A percentile compares a stretch with the other conserved stretches of the same genome.
phyloP scores from a whole-genome alignment of 768 basidiomycete genomes.

The Collybiopsis luxurians region DNA sequence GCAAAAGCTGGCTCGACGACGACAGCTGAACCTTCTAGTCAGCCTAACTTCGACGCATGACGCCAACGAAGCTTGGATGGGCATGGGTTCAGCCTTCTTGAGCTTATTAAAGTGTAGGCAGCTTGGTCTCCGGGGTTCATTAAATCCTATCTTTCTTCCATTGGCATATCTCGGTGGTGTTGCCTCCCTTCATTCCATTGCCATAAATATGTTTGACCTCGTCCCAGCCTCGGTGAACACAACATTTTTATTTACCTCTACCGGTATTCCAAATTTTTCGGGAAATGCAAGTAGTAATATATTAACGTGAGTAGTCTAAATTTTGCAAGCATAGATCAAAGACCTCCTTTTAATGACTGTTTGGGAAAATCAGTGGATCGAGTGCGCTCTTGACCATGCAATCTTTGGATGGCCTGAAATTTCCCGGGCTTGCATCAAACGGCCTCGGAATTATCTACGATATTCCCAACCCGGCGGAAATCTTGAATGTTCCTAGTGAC shows the following conservation, averaged over 20 bases:
- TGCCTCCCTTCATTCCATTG: conserved; percentile 1
- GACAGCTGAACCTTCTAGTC: background rate
- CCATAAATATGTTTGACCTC: background rate
- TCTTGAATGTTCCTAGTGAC: background rate
- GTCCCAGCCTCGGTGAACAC: background rate
- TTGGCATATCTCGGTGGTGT: background rate
- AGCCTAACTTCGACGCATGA: conserved; percentile 6
- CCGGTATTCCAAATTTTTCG: conserved; percentile 1
- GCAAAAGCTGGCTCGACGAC: conserved; percentile 3
- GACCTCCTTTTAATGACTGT: background rate
- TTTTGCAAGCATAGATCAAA: too few species aligned
- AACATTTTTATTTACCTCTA: background rate
- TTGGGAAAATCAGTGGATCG: background rate
- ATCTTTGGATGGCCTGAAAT: background rate
- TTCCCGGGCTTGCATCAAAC: conserved; percentile 1
- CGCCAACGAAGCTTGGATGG: conserved; percentile 1
- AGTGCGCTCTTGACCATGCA: conserved; percentile 3
- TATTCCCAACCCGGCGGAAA: background rate
- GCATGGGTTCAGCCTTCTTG: background rate
- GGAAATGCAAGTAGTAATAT: background rate
- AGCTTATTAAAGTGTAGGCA: background rate
- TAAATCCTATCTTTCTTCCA: background rate
- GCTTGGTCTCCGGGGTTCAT: background rate
- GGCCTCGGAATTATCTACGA: conserved; percentile 1
- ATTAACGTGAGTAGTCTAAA: background rate